Evolutionary conservation across 2,329 filamentous ascomycete genomes (phyloP), one percentile per base, ranked within the genome.

Genomic region (Aspergillus floridensis): DNA sequence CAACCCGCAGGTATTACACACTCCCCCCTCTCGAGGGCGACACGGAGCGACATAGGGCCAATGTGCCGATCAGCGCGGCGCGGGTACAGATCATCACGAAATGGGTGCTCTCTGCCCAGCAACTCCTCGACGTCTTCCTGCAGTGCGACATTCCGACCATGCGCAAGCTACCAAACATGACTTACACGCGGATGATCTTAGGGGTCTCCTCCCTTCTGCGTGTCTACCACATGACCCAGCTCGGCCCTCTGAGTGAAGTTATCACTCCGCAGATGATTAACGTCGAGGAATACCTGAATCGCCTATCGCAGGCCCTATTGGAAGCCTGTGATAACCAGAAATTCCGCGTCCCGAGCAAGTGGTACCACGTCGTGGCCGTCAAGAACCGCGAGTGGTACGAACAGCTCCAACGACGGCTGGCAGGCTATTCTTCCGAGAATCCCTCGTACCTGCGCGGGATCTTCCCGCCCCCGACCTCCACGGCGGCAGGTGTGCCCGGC

Each of bases 341-440:
- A 11, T 54, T 31, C 41, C 52, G 52, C 52, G 52, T 54, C 10
- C 52, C 52, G 26, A 54, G 52, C 52, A 54, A 54, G 35, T 54
- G 52, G 52, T 32, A 54, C 22, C 41, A 54, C 16, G 41, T 54
- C 24, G 26, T 54, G 14, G 52, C 52, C 11, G 26, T 54, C 52
- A 54, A 54, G 12, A 54, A 54, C 22, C 26, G 52, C 16, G 52
- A 54, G 5, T 54, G 52, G 52, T 54, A 48, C 22, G 52, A 54
- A 14, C 38, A 54, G 52, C 19, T 54, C 4, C 52, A 48, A 14
- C 19, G 19, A 31, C 41, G 52, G 8, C 24, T 48, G 4, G 32
- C 31, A 16, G 24, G 32, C 41, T 46, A 16, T 22, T 29, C 52
- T 5, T 11, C 11, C 1, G 52, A 54, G 5, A 24, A 8, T 10